phyloP scores from a whole-genome alignment of 2,329 filamentous ascomycete genomes.

The Botryotinia convoluta region DNA sequence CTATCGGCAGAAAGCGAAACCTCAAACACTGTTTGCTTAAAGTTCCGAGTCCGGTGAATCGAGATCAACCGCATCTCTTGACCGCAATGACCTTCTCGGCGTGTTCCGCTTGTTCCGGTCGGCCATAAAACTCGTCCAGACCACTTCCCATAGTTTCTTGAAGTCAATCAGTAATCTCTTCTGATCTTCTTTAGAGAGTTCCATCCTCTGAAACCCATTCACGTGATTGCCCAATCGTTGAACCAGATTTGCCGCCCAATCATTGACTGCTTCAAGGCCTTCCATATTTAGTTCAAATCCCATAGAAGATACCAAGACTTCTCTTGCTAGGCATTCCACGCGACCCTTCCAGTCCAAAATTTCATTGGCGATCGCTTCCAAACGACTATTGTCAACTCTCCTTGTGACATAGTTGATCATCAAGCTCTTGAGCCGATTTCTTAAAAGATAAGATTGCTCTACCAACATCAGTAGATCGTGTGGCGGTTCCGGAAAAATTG shows the following conservation, averaged over 20 bases:
- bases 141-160: conserved; percentile 27
- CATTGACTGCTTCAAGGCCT: conserved; percentile 19
- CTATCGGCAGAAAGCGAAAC: neutral
- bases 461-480: conserved; percentile 29
- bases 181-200: conserved; percentile 21
- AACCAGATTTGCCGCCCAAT: conserved; percentile 25
- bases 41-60: neutral
- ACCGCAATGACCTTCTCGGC: conserved; percentile 12
- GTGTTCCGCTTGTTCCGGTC: conserved; percentile 14
- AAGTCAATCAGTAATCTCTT: conserved; percentile 26
- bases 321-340: conserved; percentile 23
- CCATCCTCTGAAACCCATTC: conserved; percentile 21
- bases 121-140: conserved; percentile 22
- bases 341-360: conserved; percentile 23
- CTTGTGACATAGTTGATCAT: conserved; percentile 29
- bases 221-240: conserved; percentile 25
- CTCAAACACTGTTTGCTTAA: neutral
- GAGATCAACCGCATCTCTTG: neutral
- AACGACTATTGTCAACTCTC: conserved; percentile 18
- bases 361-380: conserved; percentile 20
- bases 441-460: conserved; percentile 31
- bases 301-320: conserved; percentile 21
- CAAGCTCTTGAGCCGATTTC: conserved; percentile 30
- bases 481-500: conserved; percentile 29
- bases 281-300: conserved; percentile 17